Evolutionary conservation across 2,329 filamentous ascomycete species (phyloP).

Genomic region (Parafenestella ontariensis): DNA sequence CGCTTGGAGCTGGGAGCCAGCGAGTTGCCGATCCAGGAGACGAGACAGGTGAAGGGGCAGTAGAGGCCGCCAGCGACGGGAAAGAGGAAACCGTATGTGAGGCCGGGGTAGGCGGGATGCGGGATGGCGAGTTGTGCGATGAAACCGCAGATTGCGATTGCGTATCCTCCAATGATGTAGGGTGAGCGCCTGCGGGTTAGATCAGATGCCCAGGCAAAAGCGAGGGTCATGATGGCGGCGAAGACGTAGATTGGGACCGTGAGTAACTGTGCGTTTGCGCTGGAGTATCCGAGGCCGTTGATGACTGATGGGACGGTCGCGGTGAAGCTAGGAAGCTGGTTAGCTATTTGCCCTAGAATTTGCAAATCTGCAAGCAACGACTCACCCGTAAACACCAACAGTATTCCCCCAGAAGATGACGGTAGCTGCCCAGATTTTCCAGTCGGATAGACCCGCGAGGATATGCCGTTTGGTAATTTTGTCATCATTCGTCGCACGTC

Average conservation of each 20-base stretch:
- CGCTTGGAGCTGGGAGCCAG: conserved; percentile 45
- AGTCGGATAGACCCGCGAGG: conserved; percentile 55
- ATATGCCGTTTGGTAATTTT: conserved; percentile 57
- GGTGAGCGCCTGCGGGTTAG: conserved; percentile 59
- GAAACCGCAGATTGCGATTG: conserved; percentile 62
- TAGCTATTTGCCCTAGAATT: conserved; percentile 38
- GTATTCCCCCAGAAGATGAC: conserved; percentile 51
- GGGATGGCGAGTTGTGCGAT: conserved; percentile 59
- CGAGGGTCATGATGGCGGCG: conserved; percentile 49
- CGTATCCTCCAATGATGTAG: conserved; percentile 61
- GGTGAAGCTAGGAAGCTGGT: conserved; percentile 30
- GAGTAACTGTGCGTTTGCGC: conserved; percentile 51
- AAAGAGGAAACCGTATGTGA: conserved; percentile 56
- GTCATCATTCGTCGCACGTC: conserved; percentile 57
- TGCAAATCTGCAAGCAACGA: not conserved
- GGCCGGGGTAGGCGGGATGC: conserved; percentile 50
- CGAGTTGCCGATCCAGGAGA: conserved; percentile 46
- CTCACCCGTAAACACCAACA: conserved; percentile 45
- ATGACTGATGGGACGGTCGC: conserved; percentile 54
- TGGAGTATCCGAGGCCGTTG: conserved; percentile 51
- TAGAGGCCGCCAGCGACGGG: conserved; percentile 46
- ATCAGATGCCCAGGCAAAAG: conserved; percentile 59
- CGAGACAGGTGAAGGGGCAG: conserved; percentile 47
- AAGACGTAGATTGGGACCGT: conserved; percentile 54
- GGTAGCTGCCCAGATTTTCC: conserved; percentile 45